Base-by-base conservation (phyloP, 768 basidiomycete genomes). In the Rhizopogon sp. region DNA sequence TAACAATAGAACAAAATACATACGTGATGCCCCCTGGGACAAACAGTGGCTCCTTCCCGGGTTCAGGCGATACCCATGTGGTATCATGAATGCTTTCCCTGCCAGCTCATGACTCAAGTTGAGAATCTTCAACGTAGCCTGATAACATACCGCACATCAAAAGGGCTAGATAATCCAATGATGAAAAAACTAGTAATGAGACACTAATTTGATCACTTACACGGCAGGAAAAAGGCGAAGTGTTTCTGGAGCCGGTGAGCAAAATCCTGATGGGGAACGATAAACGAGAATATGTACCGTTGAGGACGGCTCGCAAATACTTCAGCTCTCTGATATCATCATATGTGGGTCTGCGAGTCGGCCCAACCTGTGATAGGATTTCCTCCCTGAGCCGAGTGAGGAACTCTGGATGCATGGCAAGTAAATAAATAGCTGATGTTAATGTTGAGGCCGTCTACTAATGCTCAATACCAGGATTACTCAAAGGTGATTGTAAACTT, bases 361-460 rank as follows among this genome's bases (percentile, higher is more conserved):
- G 55, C 2, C 76, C 76, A 40, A 80, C 66, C 8, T 64, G 66
- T 22, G 58, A 60, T 16, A 77, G 11, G 25, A 81, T 70, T 53
- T 82, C 80, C 43, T 71, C 64, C 6, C 77, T 73, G n/a, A 80
- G 61, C 5, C 69, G 65, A 14, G 25, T 50, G 20, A 76, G 59
- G n/a, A 79, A 66, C 0, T 70, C 56, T 3, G 78, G 79, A 58
- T 81, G 70, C 62, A 73, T 67, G 20, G 78, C 66, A 39, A 83
- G 71, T 58, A 76, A 66, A 63, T 82, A 82, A 2, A 76, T 60
- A 2, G 69, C 67, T 52, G 73, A 79, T 3, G 73, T 79, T 45
- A 82, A 62, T 1, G 71, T 72, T 29, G 70, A 70, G 7, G 78
- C 74, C 20, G 76, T 79, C 78, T 77, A 29, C 8, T 6, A 31